Evolutionary conservation across 768 basidiomycete species (phyloP), one percentile per base, ranked within the genome.

Genomic region (Pseudohyphozyma bogoriensis): DNA sequence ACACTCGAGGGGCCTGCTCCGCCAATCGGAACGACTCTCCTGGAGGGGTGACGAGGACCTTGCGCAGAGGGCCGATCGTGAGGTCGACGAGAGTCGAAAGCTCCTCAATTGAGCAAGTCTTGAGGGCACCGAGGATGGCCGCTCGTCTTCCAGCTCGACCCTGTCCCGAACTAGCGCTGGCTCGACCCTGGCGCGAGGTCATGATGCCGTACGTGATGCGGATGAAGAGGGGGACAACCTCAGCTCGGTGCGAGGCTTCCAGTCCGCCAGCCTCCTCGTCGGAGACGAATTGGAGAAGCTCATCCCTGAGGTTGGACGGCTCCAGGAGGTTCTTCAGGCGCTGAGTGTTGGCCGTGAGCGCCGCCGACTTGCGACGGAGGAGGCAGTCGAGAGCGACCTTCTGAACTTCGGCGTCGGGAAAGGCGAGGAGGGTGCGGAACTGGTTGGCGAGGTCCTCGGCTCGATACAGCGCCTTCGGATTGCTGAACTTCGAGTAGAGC

Each of bases 221-320:
- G 35, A 87, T 80, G 59, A 85, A 70, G 20, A 85, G 77, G 33
- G 84, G 82, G 11, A 95, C 78, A 18, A 89, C 76, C 63, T 84
- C 84, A 3, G 70, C 67, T 35, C 93, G 79, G 65, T 85, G 82
- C 1, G 76, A 73, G 1, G 76, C 69, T 22, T 80, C 78, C 57
- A 84, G 76, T 9, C 80, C 79, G 26, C 81, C 78, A 13, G 73
- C 70, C n/a, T 76, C 76, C n/a, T 64, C 62, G 1, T 68, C 68
- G 15, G 92, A 75, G 58, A 86, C 79, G 45, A 97, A 79, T 18
- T 81, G 78, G 3, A 83, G 79, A 7, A 97, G 79, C 65, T 86
- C 83, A 69, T 97, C 93, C n/a, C 91, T 77, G 83, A 91, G 95
- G 50, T 85, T 76, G 10, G 83, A 84, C 50, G 89, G 86, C 62